Conservation (phyloP, 306 rosid species). For the Vigna mungo region DNA sequence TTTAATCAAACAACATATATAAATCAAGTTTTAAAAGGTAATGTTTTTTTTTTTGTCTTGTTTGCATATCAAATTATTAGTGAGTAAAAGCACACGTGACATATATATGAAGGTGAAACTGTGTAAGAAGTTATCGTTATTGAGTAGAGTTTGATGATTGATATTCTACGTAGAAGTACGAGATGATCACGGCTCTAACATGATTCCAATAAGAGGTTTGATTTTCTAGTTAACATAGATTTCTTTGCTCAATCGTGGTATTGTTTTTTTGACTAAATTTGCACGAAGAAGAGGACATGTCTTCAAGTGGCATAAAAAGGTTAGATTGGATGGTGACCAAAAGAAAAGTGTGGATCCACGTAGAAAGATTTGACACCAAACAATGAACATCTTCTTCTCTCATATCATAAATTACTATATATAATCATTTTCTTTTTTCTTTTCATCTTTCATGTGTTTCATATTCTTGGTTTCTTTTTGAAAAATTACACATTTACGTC, state of each 20-base stretch:
- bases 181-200: constrained; percentile 48
- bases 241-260: constrained; percentile 35
- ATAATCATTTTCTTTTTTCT: background rate
- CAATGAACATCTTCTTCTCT: constrained; percentile 9
- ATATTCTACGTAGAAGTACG: background rate
- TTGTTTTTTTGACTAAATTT: constrained; percentile 57
- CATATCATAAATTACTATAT: background rate
- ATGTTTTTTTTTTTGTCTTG: too few species aligned
- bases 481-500: too few species aligned
- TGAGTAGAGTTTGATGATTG: too few species aligned
- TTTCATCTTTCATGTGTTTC: background rate
- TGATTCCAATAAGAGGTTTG: constrained; percentile 44
- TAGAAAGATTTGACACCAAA: constrained; percentile 71
- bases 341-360: constrained; percentile 64
- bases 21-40: too few species aligned
- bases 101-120: too few species aligned
- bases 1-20: too few species aligned
- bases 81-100: too few species aligned
- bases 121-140: too few species aligned
- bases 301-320: constrained; percentile 62
- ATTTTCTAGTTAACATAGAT: constrained; percentile 37
- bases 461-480: background rate
- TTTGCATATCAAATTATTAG: too few species aligned
- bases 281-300: constrained; percentile 55
- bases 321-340: constrained; percentile 64